A percentile compares a stretch with the other conserved stretches of the same genome.
Evolutionary conservation across 2,329 filamentous ascomycete genomes (phyloP).

Genomic region (Paraconiothyrium sp.): DNA sequence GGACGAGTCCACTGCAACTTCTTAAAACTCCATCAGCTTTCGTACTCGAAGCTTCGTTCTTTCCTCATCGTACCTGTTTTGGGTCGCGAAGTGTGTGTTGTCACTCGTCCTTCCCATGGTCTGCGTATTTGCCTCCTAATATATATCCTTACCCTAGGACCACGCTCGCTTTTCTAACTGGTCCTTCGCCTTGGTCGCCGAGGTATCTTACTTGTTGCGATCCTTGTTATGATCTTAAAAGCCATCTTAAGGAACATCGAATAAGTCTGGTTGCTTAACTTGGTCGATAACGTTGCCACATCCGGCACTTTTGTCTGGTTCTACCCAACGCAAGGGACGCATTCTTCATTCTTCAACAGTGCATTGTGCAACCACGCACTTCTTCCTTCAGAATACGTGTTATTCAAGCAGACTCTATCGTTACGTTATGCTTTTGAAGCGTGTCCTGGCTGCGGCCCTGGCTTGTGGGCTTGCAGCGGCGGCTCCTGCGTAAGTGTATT

Average conservation of each 20-base stretch:
- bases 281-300: background rate
- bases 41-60: background rate
- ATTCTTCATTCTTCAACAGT: background rate
- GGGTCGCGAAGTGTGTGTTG: background rate
- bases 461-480: constrained; percentile 34
- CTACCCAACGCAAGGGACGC: background rate
- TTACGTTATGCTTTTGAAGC: constrained; percentile 38
- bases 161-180: background rate
- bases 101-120: background rate
- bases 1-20: background rate
- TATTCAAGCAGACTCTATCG: background rate
- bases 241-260: background rate
- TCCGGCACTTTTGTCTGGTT: background rate
- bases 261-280: background rate
- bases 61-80: background rate
- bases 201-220: background rate
- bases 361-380: background rate
- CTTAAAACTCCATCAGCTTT: background rate
- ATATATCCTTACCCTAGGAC: background rate
- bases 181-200: background rate
- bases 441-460: constrained; percentile 33
- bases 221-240: background rate
- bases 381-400: background rate
- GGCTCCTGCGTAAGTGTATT: constrained; percentile 43
- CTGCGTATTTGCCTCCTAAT: background rate